Conservation (phyloP, 148 eudicot genomes). For the Cornus florida region DNA sequence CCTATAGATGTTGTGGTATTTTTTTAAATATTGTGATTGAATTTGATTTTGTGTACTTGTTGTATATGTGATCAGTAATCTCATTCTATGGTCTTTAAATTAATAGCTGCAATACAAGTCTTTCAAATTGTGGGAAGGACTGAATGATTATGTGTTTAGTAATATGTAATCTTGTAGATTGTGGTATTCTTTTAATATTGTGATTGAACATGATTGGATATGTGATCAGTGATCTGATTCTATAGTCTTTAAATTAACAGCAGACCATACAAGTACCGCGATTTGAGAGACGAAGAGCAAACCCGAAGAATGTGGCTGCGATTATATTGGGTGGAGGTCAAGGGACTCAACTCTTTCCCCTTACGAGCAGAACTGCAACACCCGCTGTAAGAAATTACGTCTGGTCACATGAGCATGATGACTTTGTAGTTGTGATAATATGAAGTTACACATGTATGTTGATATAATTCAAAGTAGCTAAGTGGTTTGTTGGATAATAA, state of each 20-base stretch:
- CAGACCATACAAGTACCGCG: conserved; percentile 50
- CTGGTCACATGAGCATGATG: background rate
- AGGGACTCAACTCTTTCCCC: conserved; percentile 86
- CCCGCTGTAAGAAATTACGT: conserved; percentile 75
- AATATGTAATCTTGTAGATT: background rate
- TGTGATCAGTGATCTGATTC: background rate
- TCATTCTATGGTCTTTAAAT: too few species aligned
- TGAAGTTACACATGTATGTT: background rate
- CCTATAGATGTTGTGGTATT: background rate
- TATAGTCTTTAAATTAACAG: conserved; percentile 5
- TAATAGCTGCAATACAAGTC: too few species aligned
- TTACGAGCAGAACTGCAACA: conserved; percentile 82
- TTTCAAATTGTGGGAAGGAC: background rate
- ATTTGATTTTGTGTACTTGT: background rate
- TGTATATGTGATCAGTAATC: background rate
- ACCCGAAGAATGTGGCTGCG: conserved; percentile 74
- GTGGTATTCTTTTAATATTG: background rate
- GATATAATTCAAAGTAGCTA: too few species aligned
- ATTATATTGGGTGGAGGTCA: conserved; percentile 93
- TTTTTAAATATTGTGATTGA: background rate
- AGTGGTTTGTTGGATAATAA: background rate
- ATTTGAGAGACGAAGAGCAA: conserved; percentile 50
- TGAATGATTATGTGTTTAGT: background rate
- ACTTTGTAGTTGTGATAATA: background rate
- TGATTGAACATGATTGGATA: background rate